Conservation (phyloP, 2,329 filamentous ascomycete genomes). For the Monilinia laxa region DNA sequence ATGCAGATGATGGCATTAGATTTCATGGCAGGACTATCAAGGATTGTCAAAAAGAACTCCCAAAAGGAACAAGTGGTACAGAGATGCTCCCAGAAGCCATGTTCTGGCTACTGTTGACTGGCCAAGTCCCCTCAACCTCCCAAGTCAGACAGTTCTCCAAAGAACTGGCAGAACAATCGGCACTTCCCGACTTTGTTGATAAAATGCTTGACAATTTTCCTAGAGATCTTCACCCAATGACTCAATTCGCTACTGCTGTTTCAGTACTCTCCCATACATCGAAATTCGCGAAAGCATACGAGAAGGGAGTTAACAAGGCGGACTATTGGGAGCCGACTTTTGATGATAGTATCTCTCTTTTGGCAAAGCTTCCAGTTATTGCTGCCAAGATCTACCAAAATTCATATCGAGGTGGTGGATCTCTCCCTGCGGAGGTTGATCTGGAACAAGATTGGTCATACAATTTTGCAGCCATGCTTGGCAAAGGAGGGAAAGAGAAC, state of each 20-base stretch:
- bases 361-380: slow-evolving; percentile 95
- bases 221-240: slow-evolving; percentile 93
- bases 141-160: slow-evolving; percentile 82
- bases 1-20: slow-evolving; percentile 94
- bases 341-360: slow-evolving; percentile 87
- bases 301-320: slow-evolving; percentile 85
- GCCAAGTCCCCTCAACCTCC: slow-evolving; percentile 77
- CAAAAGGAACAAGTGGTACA: slow-evolving; percentile 86
- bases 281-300: slow-evolving; percentile 90
- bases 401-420: slow-evolving; percentile 73
- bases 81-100: slow-evolving; percentile 99
- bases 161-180: slow-evolving; percentile 82
- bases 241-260: slow-evolving; percentile 92
- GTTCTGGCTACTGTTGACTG: slow-evolving; percentile 98
- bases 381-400: slow-evolving; percentile 98
- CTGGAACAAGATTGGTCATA: slow-evolving; percentile 92
- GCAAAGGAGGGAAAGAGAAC: slow-evolving; percentile 83
- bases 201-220: slow-evolving; percentile 91
- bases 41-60: slow-evolving; percentile 90
- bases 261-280: slow-evolving; percentile 95
- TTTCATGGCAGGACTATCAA: slow-evolving; percentile 98
- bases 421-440: slow-evolving; percentile 75
- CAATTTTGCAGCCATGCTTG: slow-evolving; percentile 96
- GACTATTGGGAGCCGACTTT: slow-evolving; percentile 99
- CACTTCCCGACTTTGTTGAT: slow-evolving; percentile 78